Percentiles rank a stretch among this genome's conserved stretches.
These are phyloP conservation scores for Beauveria varroae DNA, from an alignment of 2,329 filamentous ascomycete genomes.

Conservation along the genomic window DNA sequence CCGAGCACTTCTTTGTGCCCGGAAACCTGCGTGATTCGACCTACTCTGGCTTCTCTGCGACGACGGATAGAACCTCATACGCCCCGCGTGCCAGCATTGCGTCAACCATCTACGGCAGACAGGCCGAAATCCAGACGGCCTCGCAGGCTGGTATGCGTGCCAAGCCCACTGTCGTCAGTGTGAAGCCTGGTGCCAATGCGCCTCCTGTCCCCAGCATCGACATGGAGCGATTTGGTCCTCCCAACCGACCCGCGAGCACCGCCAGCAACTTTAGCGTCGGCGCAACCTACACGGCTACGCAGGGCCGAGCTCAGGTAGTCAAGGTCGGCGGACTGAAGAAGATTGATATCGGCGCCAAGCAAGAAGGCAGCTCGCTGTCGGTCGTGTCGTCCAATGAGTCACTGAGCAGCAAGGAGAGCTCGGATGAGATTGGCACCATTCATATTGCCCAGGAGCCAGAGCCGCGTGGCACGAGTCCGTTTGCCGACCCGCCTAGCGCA, in stretches of 20 bases:
- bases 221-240: slow-evolving; percentile 46
- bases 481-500: slow-evolving; percentile 32
- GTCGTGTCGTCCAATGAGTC: slow-evolving; percentile 12
- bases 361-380: slow-evolving; percentile 25
- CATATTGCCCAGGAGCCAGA: slow-evolving; percentile 44
- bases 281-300: slow-evolving; percentile 56
- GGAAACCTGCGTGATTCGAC: slow-evolving; percentile 86
- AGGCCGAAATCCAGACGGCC: slow-evolving; percentile 73
- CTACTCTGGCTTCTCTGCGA: slow-evolving; percentile 68
- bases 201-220: slow-evolving; percentile 71
- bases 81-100: slow-evolving; percentile 68
- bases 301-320: slow-evolving; percentile 52
- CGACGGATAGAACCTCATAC: slow-evolving; percentile 52
- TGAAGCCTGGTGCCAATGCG: slow-evolving; percentile 61
- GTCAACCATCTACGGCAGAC: slow-evolving; percentile 89
- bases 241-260: slow-evolving; percentile 42
- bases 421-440: slow-evolving; percentile 31
- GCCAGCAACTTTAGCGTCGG: slow-evolving; percentile 58
- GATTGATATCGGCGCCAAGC: slow-evolving; percentile 31
- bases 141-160: slow-evolving; percentile 81
- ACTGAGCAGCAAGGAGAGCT: slow-evolving; percentile 14
- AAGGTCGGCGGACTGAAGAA: slow-evolving; percentile 49
- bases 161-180: slow-evolving; percentile 88
- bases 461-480: slow-evolving; percentile 39
- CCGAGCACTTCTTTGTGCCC: slow-evolving; percentile 90